Conservation (phyloP, 768 basidiomycete genomes). For the Russula sp. region DNA sequence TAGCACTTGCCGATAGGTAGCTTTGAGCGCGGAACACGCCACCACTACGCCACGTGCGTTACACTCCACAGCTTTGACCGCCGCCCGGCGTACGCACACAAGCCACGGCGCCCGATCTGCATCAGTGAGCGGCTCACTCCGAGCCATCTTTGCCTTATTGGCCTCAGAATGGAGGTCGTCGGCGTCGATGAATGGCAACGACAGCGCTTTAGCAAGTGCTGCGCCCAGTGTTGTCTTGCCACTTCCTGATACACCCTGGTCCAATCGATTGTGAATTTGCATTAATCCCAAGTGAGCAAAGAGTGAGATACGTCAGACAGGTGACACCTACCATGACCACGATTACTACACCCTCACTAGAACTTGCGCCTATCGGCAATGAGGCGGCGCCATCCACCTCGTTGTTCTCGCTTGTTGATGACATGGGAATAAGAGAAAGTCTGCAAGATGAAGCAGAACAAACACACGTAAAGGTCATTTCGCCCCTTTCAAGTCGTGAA, state of each 20-base stretch:
- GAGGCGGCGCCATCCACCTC: not conserved
- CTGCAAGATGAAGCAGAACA: not conserved
- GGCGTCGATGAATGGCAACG: constrained; percentile 82
- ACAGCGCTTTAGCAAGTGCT: constrained; percentile 57
- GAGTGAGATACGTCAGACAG: not conserved
- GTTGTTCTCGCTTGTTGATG: not conserved
- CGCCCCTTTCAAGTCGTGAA: not conserved
- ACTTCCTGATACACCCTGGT: constrained; percentile 68
- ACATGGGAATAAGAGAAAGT: not conserved
- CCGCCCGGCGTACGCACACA: constrained; percentile 61
- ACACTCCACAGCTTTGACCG: constrained; percentile 56
- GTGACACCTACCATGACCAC: constrained; percentile 20
- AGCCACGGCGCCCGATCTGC: constrained; percentile 88
- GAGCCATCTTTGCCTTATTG: constrained; percentile 87
- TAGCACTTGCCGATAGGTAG: constrained; percentile 75
- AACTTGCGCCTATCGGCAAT: not conserved
- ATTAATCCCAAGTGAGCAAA: not conserved
- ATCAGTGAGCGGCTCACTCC: constrained; percentile 73
- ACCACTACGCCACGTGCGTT: constrained; percentile 60
- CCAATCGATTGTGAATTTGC: not conserved
- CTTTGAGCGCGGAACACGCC: constrained; percentile 83
- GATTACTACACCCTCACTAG: not conserved
- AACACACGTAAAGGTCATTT: not conserved
- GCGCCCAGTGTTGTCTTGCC: constrained; percentile 70
- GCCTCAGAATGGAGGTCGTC: constrained; percentile 79